Percentiles rank a stretch among this genome's conserved stretches.
Conservation (phyloP, 371 early-diverging fungal genomes). For the Mucor sp. region DNA sequence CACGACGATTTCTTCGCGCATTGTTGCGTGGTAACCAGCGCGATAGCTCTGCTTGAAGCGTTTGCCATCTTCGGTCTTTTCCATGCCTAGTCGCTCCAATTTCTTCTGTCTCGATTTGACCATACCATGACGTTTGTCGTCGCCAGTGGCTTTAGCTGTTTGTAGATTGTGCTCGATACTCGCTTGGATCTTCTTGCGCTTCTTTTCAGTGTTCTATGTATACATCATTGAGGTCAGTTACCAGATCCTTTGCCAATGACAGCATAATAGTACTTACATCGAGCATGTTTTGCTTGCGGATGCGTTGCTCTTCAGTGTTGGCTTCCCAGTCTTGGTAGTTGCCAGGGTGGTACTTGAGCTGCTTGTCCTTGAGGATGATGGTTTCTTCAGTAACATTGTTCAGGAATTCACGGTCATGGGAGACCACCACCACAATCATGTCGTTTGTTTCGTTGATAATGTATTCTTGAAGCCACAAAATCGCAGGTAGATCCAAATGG, state of each 20-base stretch:
- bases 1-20: slow-evolving; percentile 57
- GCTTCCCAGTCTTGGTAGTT: slow-evolving; percentile 74
- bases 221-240: background rate
- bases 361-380: slow-evolving; percentile 67
- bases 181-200: slow-evolving; percentile 59
- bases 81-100: slow-evolving; percentile 64
- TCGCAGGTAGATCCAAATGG: slow-evolving; percentile 81
- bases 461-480: slow-evolving; percentile 79
- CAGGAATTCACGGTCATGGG: slow-evolving; percentile 82
- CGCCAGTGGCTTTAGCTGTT: slow-evolving; percentile 71
- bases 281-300: slow-evolving; percentile 54
- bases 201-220: slow-evolving; percentile 55
- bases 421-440: slow-evolving; percentile 72
- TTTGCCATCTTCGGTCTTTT: slow-evolving; percentile 66
- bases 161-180: slow-evolving; percentile 67
- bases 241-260: background rate
- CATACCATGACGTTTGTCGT: slow-evolving; percentile 76
- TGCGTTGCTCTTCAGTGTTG: slow-evolving; percentile 62
- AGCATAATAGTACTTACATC: slow-evolving; percentile 32
- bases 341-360: slow-evolving; percentile 70
- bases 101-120: slow-evolving; percentile 75
- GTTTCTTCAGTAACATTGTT: slow-evolving; percentile 71
- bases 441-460: slow-evolving; percentile 54
- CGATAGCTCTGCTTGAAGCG: slow-evolving; percentile 68
- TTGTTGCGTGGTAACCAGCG: slow-evolving; percentile 54